Evolutionary conservation across 2,329 filamentous ascomycete genomes (phyloP).

Genomic region (Ophiostoma quercus): DNA sequence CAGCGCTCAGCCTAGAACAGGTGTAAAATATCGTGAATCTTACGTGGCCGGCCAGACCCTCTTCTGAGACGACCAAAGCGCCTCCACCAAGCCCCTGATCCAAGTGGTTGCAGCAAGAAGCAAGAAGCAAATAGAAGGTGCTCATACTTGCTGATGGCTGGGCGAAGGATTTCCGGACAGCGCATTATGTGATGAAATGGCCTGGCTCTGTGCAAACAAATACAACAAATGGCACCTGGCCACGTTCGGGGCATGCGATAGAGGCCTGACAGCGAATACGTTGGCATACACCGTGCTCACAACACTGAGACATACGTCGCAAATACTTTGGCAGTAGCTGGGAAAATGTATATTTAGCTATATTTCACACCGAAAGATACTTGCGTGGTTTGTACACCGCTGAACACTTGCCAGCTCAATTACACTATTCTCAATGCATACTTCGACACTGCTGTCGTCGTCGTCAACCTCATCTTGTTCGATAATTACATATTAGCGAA

Average conservation of each 20-base stretch:
- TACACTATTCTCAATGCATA: background rate
- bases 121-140: background rate
- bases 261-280: background rate
- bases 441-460: background rate
- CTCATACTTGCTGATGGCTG: background rate
- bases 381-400: background rate
- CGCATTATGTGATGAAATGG: background rate
- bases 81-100: background rate
- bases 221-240: background rate
- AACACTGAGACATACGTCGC: background rate
- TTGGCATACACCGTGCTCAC: background rate
- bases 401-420: background rate
- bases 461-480: conserved; percentile 3
- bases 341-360: background rate
- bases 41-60: conserved; percentile 5
- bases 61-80: background rate
- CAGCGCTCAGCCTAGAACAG: background rate
- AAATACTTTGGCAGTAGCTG: background rate
- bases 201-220: background rate
- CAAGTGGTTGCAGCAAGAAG: background rate
- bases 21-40: background rate
- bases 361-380: background rate
- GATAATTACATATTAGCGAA: background rate
- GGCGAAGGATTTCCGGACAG: background rate
- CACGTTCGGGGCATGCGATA: background rate